Base-by-base conservation (phyloP, 805 yeast species). In the Ogataea degrootiae region DNA sequence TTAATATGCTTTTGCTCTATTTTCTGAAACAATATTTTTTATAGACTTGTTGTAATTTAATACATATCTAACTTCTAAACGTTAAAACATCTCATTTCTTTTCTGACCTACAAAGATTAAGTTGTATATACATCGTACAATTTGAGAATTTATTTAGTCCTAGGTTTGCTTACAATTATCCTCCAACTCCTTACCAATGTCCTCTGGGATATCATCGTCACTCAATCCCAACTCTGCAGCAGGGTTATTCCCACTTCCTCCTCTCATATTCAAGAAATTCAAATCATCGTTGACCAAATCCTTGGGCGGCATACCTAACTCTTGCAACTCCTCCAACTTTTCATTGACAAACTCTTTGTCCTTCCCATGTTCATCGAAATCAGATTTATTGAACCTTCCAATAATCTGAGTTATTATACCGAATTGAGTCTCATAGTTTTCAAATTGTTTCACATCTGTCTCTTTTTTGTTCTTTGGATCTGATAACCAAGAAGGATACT, bases 231-330 rank as follows among this genome's bases (percentile, higher is more conserved):
- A 61, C 19, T 71, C 44, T 26, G 35, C 26, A 11, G 35, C 44
- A 42, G 41, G 41, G 16, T 39, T 26, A 6, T 16, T 21, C 12
- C 63, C 52, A 44, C 51, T 42, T 45, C 56, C 47, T 43, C 51
- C 58, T 39, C 52, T 59, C 57, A 52, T 42, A 39, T 52, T 55
- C 63, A 73, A 69, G 48, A 69, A 76, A 47, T 67, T 70, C 41
- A 72, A 70, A 52, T 67, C 68, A 37, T 67, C 67, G 39, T 56
- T 64, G 50, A 84, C 79, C 35, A 88, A 70, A 44, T 86, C 96
- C 14, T 75, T 62, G 5, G 96, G 96, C 2, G 95, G 95, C 59
- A 87, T 82, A 0, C 96, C 95, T 31, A 85, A 68, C 42, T 77
- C 83, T 63, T 88, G 87, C 62, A 82, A 71, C n/a, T 75, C 73